Base-by-base conservation (phyloP, 2,329 filamentous ascomycete species). In the Colletotrichum sidae region DNA sequence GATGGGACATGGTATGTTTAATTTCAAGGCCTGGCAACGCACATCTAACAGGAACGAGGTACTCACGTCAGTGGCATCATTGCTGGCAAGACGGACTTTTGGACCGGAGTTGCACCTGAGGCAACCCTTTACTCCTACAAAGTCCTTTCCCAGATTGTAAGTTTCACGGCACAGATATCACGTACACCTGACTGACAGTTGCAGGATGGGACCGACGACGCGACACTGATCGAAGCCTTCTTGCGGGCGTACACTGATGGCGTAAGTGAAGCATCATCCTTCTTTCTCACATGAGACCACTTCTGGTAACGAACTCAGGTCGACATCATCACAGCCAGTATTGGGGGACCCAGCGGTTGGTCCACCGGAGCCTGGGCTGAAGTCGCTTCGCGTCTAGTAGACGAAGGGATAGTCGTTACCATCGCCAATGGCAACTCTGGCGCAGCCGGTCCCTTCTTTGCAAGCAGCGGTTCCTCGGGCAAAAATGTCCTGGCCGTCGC, bases 341-440 rank as follows among this genome's bases (percentile, higher is more conserved):
- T 82, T 55, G 78, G 79, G 2, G 67, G 71, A 4, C 72, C 75
- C 1, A 72, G 75, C 47, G 82, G 82, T 15, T 77, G 72, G 71
- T 68, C 74, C 0, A 72, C 73, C 25, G 69, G 77, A 38, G 72
- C 78, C n/a, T 77, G 75, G 74, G 76, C 79, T 38, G 74, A 75
- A n/a, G 76, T 80, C 6, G 75, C 78, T 4, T 75, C 76, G 6
- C 75, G 78, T 35, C 76, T 81, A 49, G 79, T 77, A 10, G 77
- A 81, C 8, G 73, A 79, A 25, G 84, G 84, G 8, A 76, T 86
- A 1, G 79, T 85, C 8, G 78, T 85, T 13, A 80, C 81, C 9
- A 80, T 86, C 33, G 80, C 84, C 2, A 83, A 81, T 5, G 84
- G 85, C 12, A 87, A 87, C 59, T 78, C 81, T 13, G 84, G 85